Conservation (phyloP, 495 filamentous ascomycete genomes). For the Massariosphaeria phaeospora region DNA sequence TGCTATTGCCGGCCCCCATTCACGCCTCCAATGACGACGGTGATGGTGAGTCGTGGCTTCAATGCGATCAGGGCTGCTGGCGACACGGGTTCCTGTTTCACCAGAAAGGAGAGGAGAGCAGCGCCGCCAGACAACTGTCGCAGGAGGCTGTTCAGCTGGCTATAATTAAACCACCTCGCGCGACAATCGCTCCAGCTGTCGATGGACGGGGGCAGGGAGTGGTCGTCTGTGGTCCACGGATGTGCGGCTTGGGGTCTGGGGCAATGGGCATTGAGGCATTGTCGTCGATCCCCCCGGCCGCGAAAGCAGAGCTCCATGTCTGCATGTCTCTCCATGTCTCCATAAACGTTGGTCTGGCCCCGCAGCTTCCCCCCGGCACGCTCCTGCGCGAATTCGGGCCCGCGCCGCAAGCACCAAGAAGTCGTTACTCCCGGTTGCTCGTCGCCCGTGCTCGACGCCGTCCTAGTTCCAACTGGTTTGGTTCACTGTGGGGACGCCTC, state of each 20-base stretch:
- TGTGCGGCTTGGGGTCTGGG: neutral
- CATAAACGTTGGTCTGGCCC: neutral
- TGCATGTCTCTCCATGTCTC: neutral
- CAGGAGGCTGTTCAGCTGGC: slow-evolving; percentile 15
- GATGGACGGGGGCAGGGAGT: too few species aligned
- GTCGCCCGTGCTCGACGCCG: too few species aligned
- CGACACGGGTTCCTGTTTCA: too few species aligned
- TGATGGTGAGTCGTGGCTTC: too few species aligned
- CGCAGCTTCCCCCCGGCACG: neutral
- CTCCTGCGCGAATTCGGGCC: neutral
- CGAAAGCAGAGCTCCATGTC: neutral
- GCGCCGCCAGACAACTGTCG: neutral
- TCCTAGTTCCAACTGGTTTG: too few species aligned
- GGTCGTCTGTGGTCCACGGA: too few species aligned
- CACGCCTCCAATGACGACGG: too few species aligned
- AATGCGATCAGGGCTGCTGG: too few species aligned
- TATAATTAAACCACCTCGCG: slow-evolving; percentile 11
- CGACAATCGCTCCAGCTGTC: neutral
- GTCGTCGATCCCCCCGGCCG: neutral
- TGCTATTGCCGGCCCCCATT: too few species aligned
- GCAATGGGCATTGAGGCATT: neutral
- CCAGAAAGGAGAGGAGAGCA: neutral
- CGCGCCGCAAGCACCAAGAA: neutral
- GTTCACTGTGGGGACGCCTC: neutral
- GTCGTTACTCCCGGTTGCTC: neutral